Conservation (phyloP, 441 rosid species). For the Pelargonium fulgidum region DNA sequence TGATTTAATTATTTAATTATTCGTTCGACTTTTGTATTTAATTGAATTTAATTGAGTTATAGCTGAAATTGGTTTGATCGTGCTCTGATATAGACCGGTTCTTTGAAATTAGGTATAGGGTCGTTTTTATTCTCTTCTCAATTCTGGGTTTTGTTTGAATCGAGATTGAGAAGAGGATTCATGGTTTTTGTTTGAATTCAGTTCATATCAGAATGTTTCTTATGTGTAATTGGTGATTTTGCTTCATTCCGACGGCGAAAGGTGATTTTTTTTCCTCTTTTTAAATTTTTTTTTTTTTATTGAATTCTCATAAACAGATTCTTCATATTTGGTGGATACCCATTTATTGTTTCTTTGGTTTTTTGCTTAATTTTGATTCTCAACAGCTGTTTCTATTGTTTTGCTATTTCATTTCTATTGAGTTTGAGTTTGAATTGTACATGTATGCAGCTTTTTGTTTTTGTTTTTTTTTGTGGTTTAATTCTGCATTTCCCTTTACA, state of each 20-base stretch:
- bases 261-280: no score
- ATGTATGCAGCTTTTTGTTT: neutral
- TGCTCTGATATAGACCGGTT: neutral
- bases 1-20: neutral
- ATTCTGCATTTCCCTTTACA: neutral
- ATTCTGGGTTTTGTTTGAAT: conserved; percentile 2
- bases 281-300: neutral
- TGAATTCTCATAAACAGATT: neutral
- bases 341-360: neutral
- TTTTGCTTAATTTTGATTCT: neutral
- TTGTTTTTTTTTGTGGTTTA: neutral
- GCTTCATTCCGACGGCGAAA: no score
- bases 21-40: neutral
- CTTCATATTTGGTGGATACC: neutral
- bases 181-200: neutral
- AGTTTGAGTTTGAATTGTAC: neutral
- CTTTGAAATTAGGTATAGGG: neutral
- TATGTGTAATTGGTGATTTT: neutral
- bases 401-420: neutral
- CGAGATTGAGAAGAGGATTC: neutral
- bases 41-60: neutral
- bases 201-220: neutral
- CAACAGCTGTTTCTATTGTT: neutral
- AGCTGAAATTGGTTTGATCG: neutral
- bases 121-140: neutral